Conservation (phyloP, 169 alveolate genomes). For the Eimeria maxima region DNA sequence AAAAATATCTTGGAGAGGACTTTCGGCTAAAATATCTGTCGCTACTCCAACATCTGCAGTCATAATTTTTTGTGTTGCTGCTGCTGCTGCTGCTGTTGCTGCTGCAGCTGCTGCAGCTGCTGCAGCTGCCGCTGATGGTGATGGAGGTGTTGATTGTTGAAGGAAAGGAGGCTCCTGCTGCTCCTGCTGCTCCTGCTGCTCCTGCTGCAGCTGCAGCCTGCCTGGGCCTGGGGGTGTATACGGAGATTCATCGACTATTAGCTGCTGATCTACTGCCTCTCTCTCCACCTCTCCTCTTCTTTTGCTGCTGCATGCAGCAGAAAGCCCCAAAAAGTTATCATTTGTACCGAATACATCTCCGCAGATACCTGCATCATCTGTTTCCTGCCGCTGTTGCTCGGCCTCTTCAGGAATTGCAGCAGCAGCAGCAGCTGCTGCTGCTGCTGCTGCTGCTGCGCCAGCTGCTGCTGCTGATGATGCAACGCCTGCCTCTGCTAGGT, state of each 20-base stretch:
- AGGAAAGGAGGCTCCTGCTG: not conserved
- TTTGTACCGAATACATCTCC: no score
- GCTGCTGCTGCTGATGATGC: no score
- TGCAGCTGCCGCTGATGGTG: not conserved
- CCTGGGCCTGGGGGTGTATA: not conserved
- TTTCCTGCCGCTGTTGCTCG: no score
- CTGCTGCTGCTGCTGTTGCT: conserved; percentile 16
- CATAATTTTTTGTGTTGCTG: not conserved
- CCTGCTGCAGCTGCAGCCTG: not conserved
- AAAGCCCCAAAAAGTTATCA: no score
- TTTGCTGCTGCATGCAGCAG: no score
- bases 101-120: not conserved
- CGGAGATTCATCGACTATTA: not conserved
- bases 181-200: not conserved
- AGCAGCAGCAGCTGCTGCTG: no score
- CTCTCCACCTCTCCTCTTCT: not conserved
- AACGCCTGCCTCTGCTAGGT: no score
- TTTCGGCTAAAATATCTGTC: not conserved
- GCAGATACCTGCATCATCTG: no score
- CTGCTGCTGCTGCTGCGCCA: no score
- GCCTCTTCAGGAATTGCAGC: no score
- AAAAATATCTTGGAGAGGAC: not conserved
- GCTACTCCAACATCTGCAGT: conserved; percentile 40
- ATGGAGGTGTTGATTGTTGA: not conserved
- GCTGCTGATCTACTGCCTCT: not conserved